A percentile compares a stretch with the other conserved stretches of the same genome.
phyloP scores from a whole-genome alignment of 805 yeast species.

The Candida adriatica region DNA sequence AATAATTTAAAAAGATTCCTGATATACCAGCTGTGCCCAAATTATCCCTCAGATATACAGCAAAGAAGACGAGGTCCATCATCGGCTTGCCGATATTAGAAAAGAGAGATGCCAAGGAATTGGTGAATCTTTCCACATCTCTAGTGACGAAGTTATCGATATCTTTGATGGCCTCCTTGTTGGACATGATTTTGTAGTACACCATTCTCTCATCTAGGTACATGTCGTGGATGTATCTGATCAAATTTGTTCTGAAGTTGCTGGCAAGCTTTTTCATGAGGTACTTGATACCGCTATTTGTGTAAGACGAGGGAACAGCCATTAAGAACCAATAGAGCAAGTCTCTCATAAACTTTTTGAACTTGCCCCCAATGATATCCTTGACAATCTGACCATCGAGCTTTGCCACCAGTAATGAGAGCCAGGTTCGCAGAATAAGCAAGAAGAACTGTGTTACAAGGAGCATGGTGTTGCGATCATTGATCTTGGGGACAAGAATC shows the following conservation, averaged over 20 bases:
- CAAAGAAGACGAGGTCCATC: conserved; percentile 77
- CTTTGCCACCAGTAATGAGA: conserved; percentile 77
- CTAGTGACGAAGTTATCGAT: conserved; percentile 79
- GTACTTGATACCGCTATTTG: conserved; percentile 83
- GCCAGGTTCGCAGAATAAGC: conserved; percentile 76
- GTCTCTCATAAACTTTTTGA: conserved; percentile 67
- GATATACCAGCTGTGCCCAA: conserved; percentile 81
- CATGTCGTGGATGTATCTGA: conserved; percentile 84
- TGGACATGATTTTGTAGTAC: conserved; percentile 69
- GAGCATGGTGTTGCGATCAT: conserved; percentile 59
- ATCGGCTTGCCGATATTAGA: conserved; percentile 89
- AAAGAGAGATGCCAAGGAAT: conserved; percentile 73
- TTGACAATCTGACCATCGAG: conserved; percentile 89
- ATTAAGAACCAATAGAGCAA: conserved; percentile 80
- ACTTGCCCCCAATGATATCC: conserved; percentile 78
- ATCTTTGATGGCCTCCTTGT: conserved; percentile 44
- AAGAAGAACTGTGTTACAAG: conserved; percentile 67
- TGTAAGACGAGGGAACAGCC: conserved; percentile 90
- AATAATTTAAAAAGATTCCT: conserved; percentile 78
- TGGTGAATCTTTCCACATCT: conserved; percentile 76
- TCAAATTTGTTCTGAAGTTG: conserved; percentile 77
- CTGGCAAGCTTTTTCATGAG: conserved; percentile 70
- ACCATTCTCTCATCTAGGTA: conserved; percentile 76
- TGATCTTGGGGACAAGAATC: conserved; percentile 70
- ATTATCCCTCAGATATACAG: conserved; percentile 75